Evolutionary conservation across 371 early-diverging fungal genomes (phyloP), one percentile per base, ranked within the genome.

Genomic region (Massospora cicadina): DNA sequence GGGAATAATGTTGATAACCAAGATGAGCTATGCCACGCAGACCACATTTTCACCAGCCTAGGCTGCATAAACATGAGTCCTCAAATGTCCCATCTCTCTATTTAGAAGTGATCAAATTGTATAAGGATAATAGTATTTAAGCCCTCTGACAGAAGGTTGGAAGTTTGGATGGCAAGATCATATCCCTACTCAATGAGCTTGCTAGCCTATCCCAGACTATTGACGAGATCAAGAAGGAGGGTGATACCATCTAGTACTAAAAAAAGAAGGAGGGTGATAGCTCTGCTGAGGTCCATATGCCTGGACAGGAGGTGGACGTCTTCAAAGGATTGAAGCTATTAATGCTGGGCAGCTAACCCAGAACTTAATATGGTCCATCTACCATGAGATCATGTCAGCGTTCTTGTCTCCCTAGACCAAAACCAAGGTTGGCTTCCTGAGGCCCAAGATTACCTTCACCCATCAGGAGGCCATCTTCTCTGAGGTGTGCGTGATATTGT

Each of bases 391-490:
- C 71, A 91, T 91, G 90, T 90, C 91, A 1, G 90, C 91, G 0
- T 88, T 89, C 7, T 88, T 92, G 65, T 85, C 89, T 2, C 76
- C 90, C 28, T 88, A 90, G 74, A 81, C 85, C 59, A 84, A 90
- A 24, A 80, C 85, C 5, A 76, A 82, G 2, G 80, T 96, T 29
- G 91, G 90, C 21, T 95, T 87, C 69, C 80, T 97, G 13, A 95
- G 97, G 2, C 95, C 97, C 2, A 77, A 81, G 1, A 95, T 95
- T 31, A 87, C 92, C 21, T 93, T 88, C 74, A 82, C 94, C n/a
- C 89, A 94, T 70, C 89, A 93, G 68, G 82, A 89, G 1, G 92
- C 95, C 23, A 79, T 96, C 28, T 87, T 89, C 63, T 88, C 83
- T 69, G 77, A 75, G 12, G 81, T 84, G 1, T 93, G 93, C 67